Base-by-base conservation (phyloP, 805 yeast genomes). In the Candida schatavii region DNA sequence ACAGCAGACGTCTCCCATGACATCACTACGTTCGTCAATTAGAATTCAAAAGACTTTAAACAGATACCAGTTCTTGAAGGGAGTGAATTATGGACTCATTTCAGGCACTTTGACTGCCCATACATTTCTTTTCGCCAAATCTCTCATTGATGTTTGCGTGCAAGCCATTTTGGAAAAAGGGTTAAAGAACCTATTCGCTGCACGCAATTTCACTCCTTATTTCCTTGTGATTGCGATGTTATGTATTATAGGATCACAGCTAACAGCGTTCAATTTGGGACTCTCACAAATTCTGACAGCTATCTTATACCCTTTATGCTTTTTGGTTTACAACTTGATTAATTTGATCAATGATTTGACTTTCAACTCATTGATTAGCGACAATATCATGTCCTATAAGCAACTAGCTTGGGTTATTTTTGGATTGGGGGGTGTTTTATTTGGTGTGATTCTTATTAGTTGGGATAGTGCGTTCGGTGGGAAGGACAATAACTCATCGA, bases 71-170 rank as follows among this genome's bases (percentile, higher is more conserved):
- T 64, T 71, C 40, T 44, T 68, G 9, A 76, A 74, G 48, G 96
- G 96, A 1, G 56, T 79, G 4, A 57, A 77, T 10, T 84, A 72
- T 57, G 96, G 96, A 1, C 54, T 79, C 15, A 66, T 80, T 3
- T 78, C 88, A 36, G 96, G 96, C 2, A 77, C 82, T 0, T 66
- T 88, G 36, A 85, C 95, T 0, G 96, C 96, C 0, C 95, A 87
- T 56, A 85, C 96, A 2, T 72, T 89, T 38, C 70, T 89, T 43
- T 73, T 88, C 62, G 96, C 96, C n/a, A 88, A 88, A 61, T 79
- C 89, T 0, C 76, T 86, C 0, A 85, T 88, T 17, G 95, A 86
- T 52, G 77, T 86, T 10, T 53, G 84, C 2, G 59, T 84, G 2
- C 64, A 70, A 64, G 44, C 75, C 71, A 25, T 63, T 66, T 31